Conservation (phyloP, 2,329 filamentous ascomycete genomes). For the Exophiala oligosperma region DNA sequence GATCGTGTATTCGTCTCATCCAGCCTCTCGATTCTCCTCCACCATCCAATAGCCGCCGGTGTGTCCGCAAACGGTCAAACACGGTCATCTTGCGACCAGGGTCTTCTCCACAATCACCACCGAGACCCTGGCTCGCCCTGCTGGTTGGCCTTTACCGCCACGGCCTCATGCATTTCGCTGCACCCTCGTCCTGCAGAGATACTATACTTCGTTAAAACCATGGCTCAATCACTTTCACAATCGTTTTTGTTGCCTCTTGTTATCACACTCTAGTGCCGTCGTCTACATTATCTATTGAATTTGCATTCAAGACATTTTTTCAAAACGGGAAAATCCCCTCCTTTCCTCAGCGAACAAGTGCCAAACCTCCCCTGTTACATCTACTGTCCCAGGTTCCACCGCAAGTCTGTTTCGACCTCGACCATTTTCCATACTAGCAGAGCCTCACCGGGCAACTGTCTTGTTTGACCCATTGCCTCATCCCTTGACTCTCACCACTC, state of each 20-base stretch:
- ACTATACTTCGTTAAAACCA: not conserved
- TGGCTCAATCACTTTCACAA: not conserved
- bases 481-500: slow-evolving; percentile 5
- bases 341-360: not conserved
- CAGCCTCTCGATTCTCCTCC: slow-evolving; percentile 2
- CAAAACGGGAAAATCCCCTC: not conserved
- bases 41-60: slow-evolving; percentile 21
- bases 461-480: slow-evolving; percentile 27
- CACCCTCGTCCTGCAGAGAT: not conserved
- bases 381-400: slow-evolving; percentile 24
- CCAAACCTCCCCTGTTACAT: slow-evolving; percentile 22
- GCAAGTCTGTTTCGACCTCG: slow-evolving; percentile 21
- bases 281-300: not conserved
- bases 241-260: not conserved
- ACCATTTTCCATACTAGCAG: slow-evolving; percentile 13
- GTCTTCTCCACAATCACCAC: slow-evolving; percentile 1
- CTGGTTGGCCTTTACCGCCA: slow-evolving; percentile 1
- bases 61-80: slow-evolving; percentile 17
- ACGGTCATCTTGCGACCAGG: slow-evolving; percentile 8
- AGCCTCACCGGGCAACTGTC: slow-evolving; percentile 3
- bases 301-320: not conserved
- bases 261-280: not conserved
- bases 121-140: slow-evolving; percentile 5
- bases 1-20: slow-evolving; percentile 1
- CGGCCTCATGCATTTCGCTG: not conserved